These are phyloP conservation scores for Rhododendron williamsianum DNA, from an alignment of 148 eudicot genomes.

Conservation along the genomic window DNA sequence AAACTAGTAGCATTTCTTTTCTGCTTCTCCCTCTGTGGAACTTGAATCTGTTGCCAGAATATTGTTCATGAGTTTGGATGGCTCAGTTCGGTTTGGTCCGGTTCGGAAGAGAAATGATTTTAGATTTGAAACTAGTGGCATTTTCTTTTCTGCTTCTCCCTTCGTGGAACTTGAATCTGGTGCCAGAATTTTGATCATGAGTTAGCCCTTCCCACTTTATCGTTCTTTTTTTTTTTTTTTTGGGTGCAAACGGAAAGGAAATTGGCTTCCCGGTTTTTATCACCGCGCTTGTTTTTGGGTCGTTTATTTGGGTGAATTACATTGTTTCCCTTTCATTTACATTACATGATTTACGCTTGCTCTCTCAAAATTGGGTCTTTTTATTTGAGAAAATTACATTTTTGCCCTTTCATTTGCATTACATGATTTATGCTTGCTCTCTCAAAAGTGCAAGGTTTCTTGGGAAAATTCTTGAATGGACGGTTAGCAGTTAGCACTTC, in stretches of 20 bases:
- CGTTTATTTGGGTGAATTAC: neutral
- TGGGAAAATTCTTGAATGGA: neutral
- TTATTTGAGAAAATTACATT: neutral
- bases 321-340: neutral
- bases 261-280: too few species aligned
- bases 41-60: neutral
- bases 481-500: neutral
- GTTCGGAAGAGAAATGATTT: too few species aligned
- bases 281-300: neutral
- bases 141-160: neutral
- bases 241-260: too few species aligned
- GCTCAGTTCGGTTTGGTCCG: neutral
- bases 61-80: neutral
- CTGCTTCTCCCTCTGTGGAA: neutral
- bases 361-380: neutral
- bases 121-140: neutral
- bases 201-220: neutral
- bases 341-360: neutral
- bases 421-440: neutral
- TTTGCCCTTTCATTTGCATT: neutral
- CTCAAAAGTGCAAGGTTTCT: neutral
- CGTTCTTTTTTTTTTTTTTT: too few species aligned
- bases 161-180: neutral
- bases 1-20: neutral
- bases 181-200: neutral